Evolutionary conservation across 2,329 filamentous ascomycete genomes (phyloP).

Genomic region (Graphilbum fragrans): DNA sequence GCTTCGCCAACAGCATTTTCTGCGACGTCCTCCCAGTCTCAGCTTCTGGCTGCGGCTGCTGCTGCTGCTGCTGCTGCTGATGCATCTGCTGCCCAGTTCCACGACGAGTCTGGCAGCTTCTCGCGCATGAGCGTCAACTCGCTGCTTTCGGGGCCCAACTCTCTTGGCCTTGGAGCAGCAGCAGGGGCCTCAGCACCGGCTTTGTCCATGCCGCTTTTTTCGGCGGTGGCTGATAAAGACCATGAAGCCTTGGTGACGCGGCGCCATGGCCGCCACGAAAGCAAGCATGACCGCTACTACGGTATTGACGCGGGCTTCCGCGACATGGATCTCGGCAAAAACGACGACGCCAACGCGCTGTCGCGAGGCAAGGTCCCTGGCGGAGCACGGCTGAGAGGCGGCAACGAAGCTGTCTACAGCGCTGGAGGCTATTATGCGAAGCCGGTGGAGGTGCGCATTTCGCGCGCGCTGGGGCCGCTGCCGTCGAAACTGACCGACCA

Average conservation of each 20-base stretch:
- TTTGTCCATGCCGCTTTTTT: neutral
- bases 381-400: conserved; percentile 22
- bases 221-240: neutral
- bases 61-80: neutral
- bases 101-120: conserved; percentile 8
- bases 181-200: neutral
- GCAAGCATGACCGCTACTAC: conserved; percentile 31
- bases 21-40: no score
- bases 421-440: conserved; percentile 57
- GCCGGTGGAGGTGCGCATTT: conserved; percentile 49
- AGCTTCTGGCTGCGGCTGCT: conserved; percentile 1
- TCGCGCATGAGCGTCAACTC: conserved; percentile 52
- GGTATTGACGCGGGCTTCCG: conserved; percentile 60
- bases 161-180: conserved; percentile 12
- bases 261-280: neutral
- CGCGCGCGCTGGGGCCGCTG: conserved; percentile 33
- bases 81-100: neutral
- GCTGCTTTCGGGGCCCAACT: conserved; percentile 41
- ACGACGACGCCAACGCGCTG: conserved; percentile 59
- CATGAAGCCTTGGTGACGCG: neutral
- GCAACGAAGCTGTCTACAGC: conserved; percentile 23
- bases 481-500: conserved; percentile 49
- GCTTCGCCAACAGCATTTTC: conserved; percentile 2
- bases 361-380: conserved; percentile 17
- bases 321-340: conserved; percentile 58